Evolutionary conservation across 768 basidiomycete species (phyloP).

Genomic region (Rhizopogon salebrosus): DNA sequence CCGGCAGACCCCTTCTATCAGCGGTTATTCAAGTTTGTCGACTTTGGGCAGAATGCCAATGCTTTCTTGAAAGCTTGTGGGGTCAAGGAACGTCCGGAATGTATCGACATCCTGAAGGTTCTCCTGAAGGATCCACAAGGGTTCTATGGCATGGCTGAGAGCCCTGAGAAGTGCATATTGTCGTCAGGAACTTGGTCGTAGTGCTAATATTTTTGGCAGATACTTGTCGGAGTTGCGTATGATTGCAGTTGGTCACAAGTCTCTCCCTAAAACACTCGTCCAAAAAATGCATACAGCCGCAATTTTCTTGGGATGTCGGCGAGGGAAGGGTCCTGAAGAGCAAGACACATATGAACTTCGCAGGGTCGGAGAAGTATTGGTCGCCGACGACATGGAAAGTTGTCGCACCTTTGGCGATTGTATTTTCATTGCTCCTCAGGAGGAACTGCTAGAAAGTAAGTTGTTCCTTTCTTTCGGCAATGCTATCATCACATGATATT

Average conservation of each 20-base stretch:
- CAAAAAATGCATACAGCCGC: slow-evolving; percentile 58
- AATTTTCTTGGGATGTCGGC: slow-evolving; percentile 64
- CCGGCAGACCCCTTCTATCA: slow-evolving; percentile 38
- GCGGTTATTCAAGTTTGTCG: slow-evolving; percentile 76
- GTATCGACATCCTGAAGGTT: slow-evolving; percentile 67
- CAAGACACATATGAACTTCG: slow-evolving; percentile 56
- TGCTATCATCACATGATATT: neutral
- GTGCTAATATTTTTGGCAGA: slow-evolving; percentile 31
- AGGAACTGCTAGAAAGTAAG: slow-evolving; percentile 80
- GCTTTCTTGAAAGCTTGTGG: slow-evolving; percentile 79
- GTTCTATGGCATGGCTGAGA: slow-evolving; percentile 60
- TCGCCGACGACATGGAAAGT: slow-evolving; percentile 78
- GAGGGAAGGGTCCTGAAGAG: slow-evolving; percentile 16
- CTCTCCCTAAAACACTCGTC: slow-evolving; percentile 35
- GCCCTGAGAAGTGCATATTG: slow-evolving; percentile 49
- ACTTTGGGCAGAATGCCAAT: slow-evolving; percentile 75
- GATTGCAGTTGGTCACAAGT: slow-evolving; percentile 61
- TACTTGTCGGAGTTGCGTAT: slow-evolving; percentile 77
- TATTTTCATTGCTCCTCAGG: slow-evolving; percentile 73
- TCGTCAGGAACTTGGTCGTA: neutral
- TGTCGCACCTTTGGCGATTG: slow-evolving; percentile 71
- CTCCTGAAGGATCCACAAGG: slow-evolving; percentile 56
- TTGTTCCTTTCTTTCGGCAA: neutral
- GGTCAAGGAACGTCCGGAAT: slow-evolving; percentile 76
- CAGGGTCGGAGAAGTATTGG: slow-evolving; percentile 57